A percentile compares a stretch with the other conserved stretches of the same genome.
Conservation (phyloP, 352 stramenopile species). For the Globisporangium nagaii region DNA sequence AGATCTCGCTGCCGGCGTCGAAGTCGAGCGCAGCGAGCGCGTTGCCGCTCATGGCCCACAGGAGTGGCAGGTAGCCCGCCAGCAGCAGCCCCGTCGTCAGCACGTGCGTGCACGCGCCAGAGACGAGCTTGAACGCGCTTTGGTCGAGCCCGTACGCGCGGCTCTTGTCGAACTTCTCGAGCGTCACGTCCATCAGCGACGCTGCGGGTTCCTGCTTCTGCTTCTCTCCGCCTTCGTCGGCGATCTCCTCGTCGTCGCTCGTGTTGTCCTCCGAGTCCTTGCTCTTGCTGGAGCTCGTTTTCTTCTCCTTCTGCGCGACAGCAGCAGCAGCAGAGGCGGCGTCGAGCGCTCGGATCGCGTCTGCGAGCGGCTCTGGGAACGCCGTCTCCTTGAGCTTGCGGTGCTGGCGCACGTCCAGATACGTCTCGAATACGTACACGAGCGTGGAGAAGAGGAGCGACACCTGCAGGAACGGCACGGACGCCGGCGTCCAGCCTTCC, state of each 20-base stretch:
- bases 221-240: neutral
- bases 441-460: conserved; percentile 84
- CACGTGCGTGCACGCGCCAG: conserved; percentile 75
- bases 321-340: neutral
- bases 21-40: conserved; percentile 49
- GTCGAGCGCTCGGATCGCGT: conserved; percentile 45
- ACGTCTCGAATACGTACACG: conserved; percentile 91
- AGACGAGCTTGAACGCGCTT: conserved; percentile 92
- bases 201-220: conserved; percentile 9
- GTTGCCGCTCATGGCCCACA: conserved; percentile 84
- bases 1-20: conserved; percentile 78
- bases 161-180: conserved; percentile 90
- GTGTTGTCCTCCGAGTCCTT: conserved; percentile 7
- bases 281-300: conserved; percentile 13
- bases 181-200: conserved; percentile 79
- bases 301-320: conserved; percentile 21
- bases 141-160: conserved; percentile 95
- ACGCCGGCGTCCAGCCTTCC: conserved; percentile 35
- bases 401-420: conserved; percentile 91
- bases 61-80: conserved; percentile 89
- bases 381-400: conserved; percentile 77
- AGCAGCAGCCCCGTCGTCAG: conserved; percentile 86
- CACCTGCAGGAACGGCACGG: conserved; percentile 65
- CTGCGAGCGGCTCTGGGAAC: conserved; percentile 47
- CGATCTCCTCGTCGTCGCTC: conserved; percentile 12